A percentile compares a stretch with the other conserved stretches of the same genome.
These are phyloP conservation scores for Pseudozyma thailandica DNA, from an alignment of 1,284 basidiomycete species.

Conservation along the genomic window DNA sequence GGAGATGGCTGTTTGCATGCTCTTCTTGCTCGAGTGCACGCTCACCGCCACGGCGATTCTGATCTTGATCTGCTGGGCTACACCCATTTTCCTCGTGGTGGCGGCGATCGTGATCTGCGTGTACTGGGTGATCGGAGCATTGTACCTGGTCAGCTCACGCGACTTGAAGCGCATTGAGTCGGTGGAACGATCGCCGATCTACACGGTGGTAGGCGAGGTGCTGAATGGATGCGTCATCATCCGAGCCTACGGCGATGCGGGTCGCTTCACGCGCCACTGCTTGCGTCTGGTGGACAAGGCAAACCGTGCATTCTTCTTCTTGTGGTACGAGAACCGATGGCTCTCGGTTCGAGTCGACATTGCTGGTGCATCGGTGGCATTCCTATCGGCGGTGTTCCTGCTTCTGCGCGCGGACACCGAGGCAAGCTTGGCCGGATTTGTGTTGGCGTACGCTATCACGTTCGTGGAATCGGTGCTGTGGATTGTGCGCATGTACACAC, in stretches of 20 bases:
- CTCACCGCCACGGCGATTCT: conserved; percentile 57
- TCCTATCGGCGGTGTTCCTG: conserved; percentile 70
- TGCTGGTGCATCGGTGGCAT: conserved; percentile 60
- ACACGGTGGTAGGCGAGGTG: conserved; percentile 72
- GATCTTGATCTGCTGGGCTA: conserved; percentile 62
- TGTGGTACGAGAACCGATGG: conserved; percentile 74
- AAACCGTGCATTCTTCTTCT: conserved; percentile 64
- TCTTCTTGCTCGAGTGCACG: conserved; percentile 54
- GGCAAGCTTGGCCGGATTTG: conserved; percentile 64
- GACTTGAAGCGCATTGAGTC: conserved; percentile 67
- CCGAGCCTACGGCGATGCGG: conserved; percentile 85
- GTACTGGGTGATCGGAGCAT: conserved; percentile 61
- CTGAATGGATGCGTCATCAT: conserved; percentile 83
- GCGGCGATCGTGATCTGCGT: conserved; percentile 55
- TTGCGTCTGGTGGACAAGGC: conserved; percentile 70
- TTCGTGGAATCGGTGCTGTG: conserved; percentile 75
- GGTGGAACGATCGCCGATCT: conserved; percentile 65
- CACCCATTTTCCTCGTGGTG: conserved; percentile 57
- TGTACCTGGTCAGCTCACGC: conserved; percentile 65
- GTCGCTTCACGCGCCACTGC: conserved; percentile 74
- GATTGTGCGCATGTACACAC: conserved; percentile 63
- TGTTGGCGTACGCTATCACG: conserved; percentile 63
- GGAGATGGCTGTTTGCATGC: conserved; percentile 59
- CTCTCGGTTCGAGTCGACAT: conserved; percentile 66
- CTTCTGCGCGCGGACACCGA: conserved; percentile 69